A percentile compares a stretch with the other conserved stretches of the same genome.
Conservation (phyloP, 2,329 filamentous ascomycete genomes). For the Trichothecium sympodiale region DNA sequence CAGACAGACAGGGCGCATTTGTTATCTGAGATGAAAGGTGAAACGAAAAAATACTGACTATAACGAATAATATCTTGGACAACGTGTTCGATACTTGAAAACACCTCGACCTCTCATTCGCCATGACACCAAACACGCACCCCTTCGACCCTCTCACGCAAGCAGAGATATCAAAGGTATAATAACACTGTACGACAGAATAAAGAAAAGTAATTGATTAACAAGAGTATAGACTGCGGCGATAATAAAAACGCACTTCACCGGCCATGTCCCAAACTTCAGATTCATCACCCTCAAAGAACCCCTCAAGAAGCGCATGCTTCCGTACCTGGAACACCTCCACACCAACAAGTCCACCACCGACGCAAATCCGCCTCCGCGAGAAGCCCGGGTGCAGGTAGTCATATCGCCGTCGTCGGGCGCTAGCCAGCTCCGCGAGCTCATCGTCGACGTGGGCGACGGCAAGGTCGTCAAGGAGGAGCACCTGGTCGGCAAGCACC, state of each 20-base stretch:
- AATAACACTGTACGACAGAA: too few relatives aligned
- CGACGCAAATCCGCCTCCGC: conserved; percentile 12
- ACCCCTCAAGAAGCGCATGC: conserved; percentile 35
- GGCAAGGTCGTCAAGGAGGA: conserved; percentile 14
- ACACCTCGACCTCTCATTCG: too few relatives aligned
- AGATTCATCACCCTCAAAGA: conserved; percentile 39
- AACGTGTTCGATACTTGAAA: too few relatives aligned
- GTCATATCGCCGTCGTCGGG: conserved; percentile 7
- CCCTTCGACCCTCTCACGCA: conserved; percentile 17
- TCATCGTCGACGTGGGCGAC: conserved; percentile 17
- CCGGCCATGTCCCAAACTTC: conserved; percentile 23
- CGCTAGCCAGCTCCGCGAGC: conserved; percentile 14
- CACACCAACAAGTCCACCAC: conserved; percentile 7
- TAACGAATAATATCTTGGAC: too few relatives aligned
- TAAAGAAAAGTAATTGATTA: neutral
- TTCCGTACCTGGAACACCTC: conserved; percentile 30
- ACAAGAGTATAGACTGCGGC: conserved; percentile 10
- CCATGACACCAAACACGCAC: too few relatives aligned
- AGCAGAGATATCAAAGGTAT: neutral
- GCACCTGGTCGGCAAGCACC: conserved; percentile 28
- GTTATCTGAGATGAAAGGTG: too few relatives aligned
- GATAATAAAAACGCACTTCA: conserved; percentile 12
- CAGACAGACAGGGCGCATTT: too few relatives aligned
- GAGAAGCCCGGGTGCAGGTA: conserved; percentile 25
- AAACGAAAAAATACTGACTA: too few relatives aligned